Evolutionary conservation across 2,329 filamentous ascomycete species (phyloP).

Genomic region (Thelonectria rubi): DNA sequence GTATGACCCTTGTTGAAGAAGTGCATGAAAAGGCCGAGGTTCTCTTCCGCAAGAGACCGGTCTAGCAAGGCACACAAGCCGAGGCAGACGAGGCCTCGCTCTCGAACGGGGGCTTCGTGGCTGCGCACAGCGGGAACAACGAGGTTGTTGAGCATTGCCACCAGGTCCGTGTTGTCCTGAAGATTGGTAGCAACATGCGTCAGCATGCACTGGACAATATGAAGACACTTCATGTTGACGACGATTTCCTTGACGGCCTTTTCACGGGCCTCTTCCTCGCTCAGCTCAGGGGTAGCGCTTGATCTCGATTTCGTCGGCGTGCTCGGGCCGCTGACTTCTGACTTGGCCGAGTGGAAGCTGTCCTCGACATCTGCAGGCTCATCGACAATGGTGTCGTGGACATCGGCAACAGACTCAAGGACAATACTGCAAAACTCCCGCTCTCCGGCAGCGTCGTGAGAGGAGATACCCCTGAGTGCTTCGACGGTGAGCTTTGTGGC

Average conservation of each 20-base stretch:
- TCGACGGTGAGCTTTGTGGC: constrained; percentile 89
- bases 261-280: constrained; percentile 71
- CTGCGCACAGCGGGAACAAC: constrained; percentile 94
- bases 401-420: constrained; percentile 93
- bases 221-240: constrained; percentile 97
- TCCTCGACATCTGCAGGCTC: constrained; percentile 67
- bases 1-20: constrained; percentile 95
- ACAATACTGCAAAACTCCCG: constrained; percentile 86
- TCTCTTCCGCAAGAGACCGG: constrained; percentile 89
- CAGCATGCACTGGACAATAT: constrained; percentile 97
- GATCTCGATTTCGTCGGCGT: constrained; percentile 61
- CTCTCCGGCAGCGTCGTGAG: constrained; percentile 76
- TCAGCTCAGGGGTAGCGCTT: constrained; percentile 54
- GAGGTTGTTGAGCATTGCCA: constrained; percentile 97
- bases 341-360: constrained; percentile 93
- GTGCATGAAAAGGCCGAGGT: constrained; percentile 91
- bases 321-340: constrained; percentile 77
- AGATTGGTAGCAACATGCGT: constrained; percentile 89
- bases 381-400: constrained; percentile 90
- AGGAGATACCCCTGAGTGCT: constrained; percentile 83
- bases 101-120: constrained; percentile 90
- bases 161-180: constrained; percentile 89
- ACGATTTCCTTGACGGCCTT: constrained; percentile 91
- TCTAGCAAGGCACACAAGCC: constrained; percentile 92
- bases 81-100: constrained; percentile 87